Evolutionary conservation across 2,329 filamentous ascomycete genomes (phyloP), one percentile per base, ranked within the genome.

Genomic region (Aureobasidium mangrovei): DNA sequence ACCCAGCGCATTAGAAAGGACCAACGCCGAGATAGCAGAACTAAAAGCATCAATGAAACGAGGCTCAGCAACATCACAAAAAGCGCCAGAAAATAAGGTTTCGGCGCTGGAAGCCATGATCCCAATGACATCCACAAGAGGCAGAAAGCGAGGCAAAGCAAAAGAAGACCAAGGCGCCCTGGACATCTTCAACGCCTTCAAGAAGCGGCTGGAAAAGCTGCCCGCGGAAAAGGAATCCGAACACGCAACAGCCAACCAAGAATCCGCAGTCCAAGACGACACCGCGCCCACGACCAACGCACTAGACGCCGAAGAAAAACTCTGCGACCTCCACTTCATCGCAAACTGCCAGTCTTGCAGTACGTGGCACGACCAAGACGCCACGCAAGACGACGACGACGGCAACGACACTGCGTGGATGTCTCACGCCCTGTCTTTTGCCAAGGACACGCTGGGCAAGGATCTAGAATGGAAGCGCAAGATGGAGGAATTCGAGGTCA

Each of bases 321-420:
- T 94, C 3, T 98, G 93, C 65, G 93, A 97, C 67, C 73, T 98
- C 35, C 93, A 98, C 68, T 98, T 97, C 69, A 94, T 98, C 59
- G 87, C 86, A 46, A 88, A 94, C 63, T 98, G 93, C 69, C 89
- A 95, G 66, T 95, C 89, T 42, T 97, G 93, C 69, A 83, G 81
- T 56, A 81, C 85, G 0, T 95, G 91, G 89, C 49, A 53, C n/a
- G 86, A 94, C 24, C 83, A 86, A 59, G 84, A 81, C 28, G 74
- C 76, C 2, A 80, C 84, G 3, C 78, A 77, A 60, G 79, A 81
- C 56, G 82, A 82, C 46, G 67, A 70, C 2, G 70, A 72, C 2
- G 73, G 75, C 12, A 74, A 74, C 24, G 73, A 76, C 49, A 76
- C 80, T 46, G 84, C 83, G 6, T 97, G 91, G 91, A 88, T 96